These are phyloP conservation scores for Pelargonium cotyledonis DNA, from an alignment of 441 rosid species.

Conservation along the genomic window DNA sequence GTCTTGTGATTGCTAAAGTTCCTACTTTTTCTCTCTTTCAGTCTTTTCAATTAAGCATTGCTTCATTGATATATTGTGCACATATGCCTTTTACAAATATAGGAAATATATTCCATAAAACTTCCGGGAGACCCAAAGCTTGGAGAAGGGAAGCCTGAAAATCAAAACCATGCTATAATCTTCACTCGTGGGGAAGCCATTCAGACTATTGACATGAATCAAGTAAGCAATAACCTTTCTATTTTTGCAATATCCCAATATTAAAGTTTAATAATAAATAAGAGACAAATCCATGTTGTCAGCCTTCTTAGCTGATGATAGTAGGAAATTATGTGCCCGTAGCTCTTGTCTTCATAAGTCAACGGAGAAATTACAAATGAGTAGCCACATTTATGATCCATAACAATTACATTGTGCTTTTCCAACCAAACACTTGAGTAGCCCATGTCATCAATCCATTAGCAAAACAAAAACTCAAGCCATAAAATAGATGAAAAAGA, in stretches of 20 bases:
- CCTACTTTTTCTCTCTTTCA: neutral
- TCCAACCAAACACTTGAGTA: too few species aligned
- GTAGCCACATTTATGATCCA: too few species aligned
- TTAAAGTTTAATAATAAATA: neutral
- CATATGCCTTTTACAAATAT: neutral
- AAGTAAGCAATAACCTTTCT: slow-evolving; percentile 33
- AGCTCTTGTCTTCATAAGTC: too few species aligned
- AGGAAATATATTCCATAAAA: slow-evolving; percentile 92
- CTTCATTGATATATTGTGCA: neutral
- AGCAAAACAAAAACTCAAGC: too few species aligned
- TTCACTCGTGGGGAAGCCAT: slow-evolving; percentile 98
- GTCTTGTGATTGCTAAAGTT: slow-evolving; percentile 1
- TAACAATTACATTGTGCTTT: too few species aligned
- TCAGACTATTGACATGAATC: slow-evolving; percentile 99
- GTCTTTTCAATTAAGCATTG: neutral
- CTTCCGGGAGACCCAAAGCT: slow-evolving; percentile 97
- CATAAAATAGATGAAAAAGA: too few species aligned
- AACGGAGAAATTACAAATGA: too few species aligned
- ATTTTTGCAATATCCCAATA: too few species aligned
- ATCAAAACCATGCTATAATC: slow-evolving; percentile 94
- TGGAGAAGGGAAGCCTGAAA: slow-evolving; percentile 99
- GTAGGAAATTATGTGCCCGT: too few species aligned
- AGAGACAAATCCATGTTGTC: neutral
- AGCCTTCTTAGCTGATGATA: neutral
- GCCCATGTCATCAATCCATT: too few species aligned